These are phyloP conservation scores for Clitocybe nebularis DNA, from an alignment of 1,284 basidiomycete genomes.

Conservation along the genomic window DNA sequence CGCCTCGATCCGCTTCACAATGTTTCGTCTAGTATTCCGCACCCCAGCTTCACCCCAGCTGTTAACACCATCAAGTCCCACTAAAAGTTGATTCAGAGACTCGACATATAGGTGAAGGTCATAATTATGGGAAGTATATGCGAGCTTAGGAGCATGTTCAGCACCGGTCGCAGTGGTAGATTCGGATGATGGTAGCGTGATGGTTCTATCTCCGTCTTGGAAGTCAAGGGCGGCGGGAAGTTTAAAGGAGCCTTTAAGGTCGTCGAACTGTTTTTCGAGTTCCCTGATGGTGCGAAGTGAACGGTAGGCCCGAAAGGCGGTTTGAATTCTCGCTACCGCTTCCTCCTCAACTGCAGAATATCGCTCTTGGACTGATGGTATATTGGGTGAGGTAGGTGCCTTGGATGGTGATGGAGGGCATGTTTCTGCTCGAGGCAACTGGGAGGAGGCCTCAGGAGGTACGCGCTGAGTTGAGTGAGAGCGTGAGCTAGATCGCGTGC, in stretches of 20 bases:
- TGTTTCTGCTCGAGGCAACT: constrained; percentile 11
- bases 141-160: constrained; percentile 29
- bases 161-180: constrained; percentile 11
- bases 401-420: constrained; percentile 26
- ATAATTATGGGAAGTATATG: constrained; percentile 48
- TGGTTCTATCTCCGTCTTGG: constrained; percentile 24
- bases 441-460: constrained; percentile 9
- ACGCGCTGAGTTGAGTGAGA: not conserved
- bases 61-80: constrained; percentile 63
- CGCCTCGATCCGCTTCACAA: constrained; percentile 60
- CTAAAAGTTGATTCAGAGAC: constrained; percentile 54
- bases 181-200: constrained; percentile 15
- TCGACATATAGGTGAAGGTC: constrained; percentile 45
- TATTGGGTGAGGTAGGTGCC: constrained; percentile 24
- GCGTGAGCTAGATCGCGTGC: not conserved
- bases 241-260: constrained; percentile 28
- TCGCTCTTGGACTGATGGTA: constrained; percentile 30
- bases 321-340: constrained; percentile 36
- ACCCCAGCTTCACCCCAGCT: constrained; percentile 58
- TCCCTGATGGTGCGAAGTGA: constrained; percentile 27
- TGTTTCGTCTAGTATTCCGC: constrained; percentile 50
- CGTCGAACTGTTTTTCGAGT: constrained; percentile 28
- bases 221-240: constrained; percentile 36
- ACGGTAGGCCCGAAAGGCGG: constrained; percentile 31
- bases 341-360: constrained; percentile 26